phyloP scores from a whole-genome alignment of 2,329 filamentous ascomycete genomes.

The Aspergillus fumigatiaffinis region DNA sequence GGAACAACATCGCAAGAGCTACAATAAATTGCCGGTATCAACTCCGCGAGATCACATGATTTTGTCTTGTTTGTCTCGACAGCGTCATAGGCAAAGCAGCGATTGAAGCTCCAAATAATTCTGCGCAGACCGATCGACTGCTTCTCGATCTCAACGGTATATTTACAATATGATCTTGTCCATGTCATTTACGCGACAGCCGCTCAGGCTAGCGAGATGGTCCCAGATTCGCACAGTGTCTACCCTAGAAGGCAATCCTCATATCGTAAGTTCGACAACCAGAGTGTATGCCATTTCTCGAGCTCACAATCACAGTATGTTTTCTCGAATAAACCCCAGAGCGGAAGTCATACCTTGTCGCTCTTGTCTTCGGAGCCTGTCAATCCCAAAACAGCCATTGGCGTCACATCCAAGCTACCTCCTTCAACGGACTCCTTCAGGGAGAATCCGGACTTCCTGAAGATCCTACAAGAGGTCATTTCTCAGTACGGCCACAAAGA shows the following conservation, averaged over 20 bases:
- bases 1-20: background rate
- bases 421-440: constrained; percentile 54
- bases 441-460: constrained; percentile 55
- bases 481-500: constrained; percentile 52
- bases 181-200: constrained; percentile 17
- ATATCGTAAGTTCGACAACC: constrained; percentile 34
- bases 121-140: background rate
- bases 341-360: constrained; percentile 48
- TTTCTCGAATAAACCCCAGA: constrained; percentile 40
- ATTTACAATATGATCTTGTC: constrained; percentile 22
- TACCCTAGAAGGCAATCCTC: constrained; percentile 35
- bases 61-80: constrained; percentile 26
- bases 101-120: background rate
- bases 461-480: constrained; percentile 55
- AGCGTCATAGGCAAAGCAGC: constrained; percentile 10
- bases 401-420: constrained; percentile 51
- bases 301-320: constrained; percentile 43
- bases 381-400: constrained; percentile 52
- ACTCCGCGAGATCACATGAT: constrained; percentile 26
- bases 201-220: constrained; percentile 16
- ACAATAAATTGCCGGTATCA: constrained; percentile 1
- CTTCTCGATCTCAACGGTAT: background rate
- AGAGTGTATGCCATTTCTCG: constrained; percentile 1
- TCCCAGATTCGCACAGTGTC: constrained; percentile 29
- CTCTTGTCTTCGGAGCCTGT: constrained; percentile 54